Conservation (phyloP, 768 basidiomycete species). For the Melanogaster broomeanus region DNA sequence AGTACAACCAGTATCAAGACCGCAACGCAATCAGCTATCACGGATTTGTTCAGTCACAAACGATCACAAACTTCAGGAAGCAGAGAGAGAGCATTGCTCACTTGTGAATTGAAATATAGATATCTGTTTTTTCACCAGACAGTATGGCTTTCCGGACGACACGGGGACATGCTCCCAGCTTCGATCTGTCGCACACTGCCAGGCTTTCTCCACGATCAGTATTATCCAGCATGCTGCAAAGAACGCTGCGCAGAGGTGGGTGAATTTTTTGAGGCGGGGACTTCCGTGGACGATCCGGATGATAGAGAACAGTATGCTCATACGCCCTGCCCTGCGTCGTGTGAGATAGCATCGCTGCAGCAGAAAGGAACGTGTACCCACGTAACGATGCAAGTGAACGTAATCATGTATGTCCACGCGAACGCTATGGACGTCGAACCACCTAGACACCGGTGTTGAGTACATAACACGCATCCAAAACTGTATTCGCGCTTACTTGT, state of each 20-base stretch:
- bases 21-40: constrained; percentile 17
- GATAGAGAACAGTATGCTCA: constrained; percentile 22
- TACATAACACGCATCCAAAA: not conserved
- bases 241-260: constrained; percentile 8
- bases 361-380: not conserved
- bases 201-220: constrained; percentile 7
- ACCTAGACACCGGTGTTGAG: not conserved
- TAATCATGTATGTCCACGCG: constrained; percentile 1
- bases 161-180: constrained; percentile 7
- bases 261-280: constrained; percentile 5
- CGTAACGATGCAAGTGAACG: constrained; percentile 2
- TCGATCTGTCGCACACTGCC: constrained; percentile 8
- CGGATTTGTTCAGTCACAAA: not conserved
- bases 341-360: not conserved
- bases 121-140: not conserved
- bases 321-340: constrained; percentile 11
- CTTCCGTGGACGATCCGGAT: constrained; percentile 12
- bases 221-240: constrained; percentile 4
- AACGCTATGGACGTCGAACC: not conserved
- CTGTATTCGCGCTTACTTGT: not conserved
- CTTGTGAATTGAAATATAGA: constrained; percentile 16
- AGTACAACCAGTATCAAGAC: constrained; percentile 16
- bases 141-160: constrained; percentile 9
- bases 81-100: not conserved
- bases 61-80: not conserved